These are phyloP conservation scores for Rhizopogon vulgaris DNA, from an alignment of 768 basidiomycete species.

Conservation along the genomic window DNA sequence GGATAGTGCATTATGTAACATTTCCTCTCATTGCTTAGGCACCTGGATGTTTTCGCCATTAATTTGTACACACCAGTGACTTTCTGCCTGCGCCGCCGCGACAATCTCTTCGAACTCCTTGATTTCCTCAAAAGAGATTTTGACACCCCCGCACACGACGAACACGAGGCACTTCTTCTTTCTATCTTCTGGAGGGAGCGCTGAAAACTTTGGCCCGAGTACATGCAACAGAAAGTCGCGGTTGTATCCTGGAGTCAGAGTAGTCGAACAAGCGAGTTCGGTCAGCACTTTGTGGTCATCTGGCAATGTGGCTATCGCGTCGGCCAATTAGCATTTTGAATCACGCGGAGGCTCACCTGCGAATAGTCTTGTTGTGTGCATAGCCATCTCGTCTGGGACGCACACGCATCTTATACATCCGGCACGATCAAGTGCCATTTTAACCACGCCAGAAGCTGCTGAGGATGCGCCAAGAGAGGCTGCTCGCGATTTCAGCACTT, in stretches of 20 bases:
- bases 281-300: constrained; percentile 74
- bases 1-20: too few species aligned
- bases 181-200: constrained; percentile 17
- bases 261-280: constrained; percentile 69
- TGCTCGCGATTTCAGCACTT: constrained; percentile 54
- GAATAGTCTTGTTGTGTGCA: constrained; percentile 52
- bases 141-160: constrained; percentile 64
- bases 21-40: constrained; percentile 6
- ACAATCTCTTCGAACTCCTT: constrained; percentile 39
- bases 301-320: constrained; percentile 16
- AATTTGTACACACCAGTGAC: constrained; percentile 19
- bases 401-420: constrained; percentile 55
- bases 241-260: constrained; percentile 62
- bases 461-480: constrained; percentile 68
- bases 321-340: neutral
- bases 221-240: constrained; percentile 44
- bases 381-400: constrained; percentile 63
- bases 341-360: constrained; percentile 39
- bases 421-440: constrained; percentile 54
- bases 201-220: constrained; percentile 14
- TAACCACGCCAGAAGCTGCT: constrained; percentile 55
- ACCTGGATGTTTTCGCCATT: constrained; percentile 8
- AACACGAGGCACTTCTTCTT: constrained; percentile 47
- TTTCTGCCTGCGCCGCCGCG: constrained; percentile 24
- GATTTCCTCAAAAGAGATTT: constrained; percentile 51